Base-by-base conservation (phyloP, 495 filamentous ascomycete genomes). In the Podospora pseudoanserina region DNA sequence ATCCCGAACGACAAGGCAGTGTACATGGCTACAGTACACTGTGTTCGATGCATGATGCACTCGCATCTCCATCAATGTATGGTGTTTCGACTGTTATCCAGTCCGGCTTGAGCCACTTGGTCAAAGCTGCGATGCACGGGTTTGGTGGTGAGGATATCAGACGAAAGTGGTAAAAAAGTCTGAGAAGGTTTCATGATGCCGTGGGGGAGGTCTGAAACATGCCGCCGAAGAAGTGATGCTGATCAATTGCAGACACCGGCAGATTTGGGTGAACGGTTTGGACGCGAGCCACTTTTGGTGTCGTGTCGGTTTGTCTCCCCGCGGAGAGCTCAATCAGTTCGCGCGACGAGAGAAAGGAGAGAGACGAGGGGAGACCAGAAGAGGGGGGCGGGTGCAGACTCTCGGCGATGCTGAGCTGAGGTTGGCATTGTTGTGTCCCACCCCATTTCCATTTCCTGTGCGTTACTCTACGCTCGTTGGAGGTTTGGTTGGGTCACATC, bases 111-210 rank as follows among this genome's bases (percentile, higher is more conserved):
- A 16, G 39, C 39, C 39, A 49, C 39, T 49, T 49, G 15, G 39
- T 49, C 23, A 49, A 49, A 49, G 39, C 39, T 49, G 39, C 2
- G 13, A 49, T 49, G 39, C 1, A 49, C 9, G 2, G 7, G 39
- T 49, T 49, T 49, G 39, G 39, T 49, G 39, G 39, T 49, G 39
- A 49, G 39, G 39, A 49, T 13, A 49, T 49, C 39, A 49, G 39
- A 49, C 39, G 39, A 16, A 49, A 49, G 15, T 9, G 9, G 39
- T 49, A 49, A 49, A 49, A 49, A 18, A 16, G 7, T 49, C 15
- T 49, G 61, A 49, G 61, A 34, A 63, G 61, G 32, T 63, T 49
- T 63, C 61, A 63, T 63, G 32, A 63, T 28, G 61, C 61, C n/a
- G 34, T 63, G n/a, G 61, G 32, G 30, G 28, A 4, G 3, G 59